Conservation (phyloP, 2,329 filamentous ascomycete genomes). For the Acephala macrosclerotiorum region DNA sequence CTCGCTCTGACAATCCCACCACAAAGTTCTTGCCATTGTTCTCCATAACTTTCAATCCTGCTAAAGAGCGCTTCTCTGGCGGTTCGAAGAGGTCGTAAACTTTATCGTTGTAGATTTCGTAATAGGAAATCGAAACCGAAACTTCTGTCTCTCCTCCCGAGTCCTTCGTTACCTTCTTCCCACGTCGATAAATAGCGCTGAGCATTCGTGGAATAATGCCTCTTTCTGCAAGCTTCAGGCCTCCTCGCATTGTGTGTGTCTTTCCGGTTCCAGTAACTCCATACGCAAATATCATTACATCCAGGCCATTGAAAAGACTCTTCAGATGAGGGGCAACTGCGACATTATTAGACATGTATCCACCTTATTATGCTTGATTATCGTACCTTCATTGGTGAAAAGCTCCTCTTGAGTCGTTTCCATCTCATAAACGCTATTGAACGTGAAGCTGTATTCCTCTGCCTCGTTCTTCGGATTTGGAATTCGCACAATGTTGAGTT, state of each 20-base stretch:
- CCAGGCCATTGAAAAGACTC: constrained; percentile 87
- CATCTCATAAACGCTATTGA: constrained; percentile 91
- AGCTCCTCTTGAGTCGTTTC: constrained; percentile 82
- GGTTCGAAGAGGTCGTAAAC: constrained; percentile 91
- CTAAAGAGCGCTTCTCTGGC: constrained; percentile 78
- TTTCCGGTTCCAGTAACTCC: constrained; percentile 94
- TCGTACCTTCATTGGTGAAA: constrained; percentile 85
- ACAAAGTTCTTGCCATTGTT: constrained; percentile 88
- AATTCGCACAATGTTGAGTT: constrained; percentile 78
- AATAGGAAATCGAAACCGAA: constrained; percentile 83
- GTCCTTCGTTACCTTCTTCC: constrained; percentile 86
- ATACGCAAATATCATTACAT: constrained; percentile 91
- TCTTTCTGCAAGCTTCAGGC: constrained; percentile 82
- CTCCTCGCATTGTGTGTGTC: constrained; percentile 95
- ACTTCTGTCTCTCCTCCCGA: constrained; percentile 73
- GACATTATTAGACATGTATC: constrained; percentile 8
- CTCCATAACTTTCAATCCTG: constrained; percentile 83
- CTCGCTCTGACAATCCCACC: constrained; percentile 82
- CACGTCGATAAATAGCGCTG: constrained; percentile 83
- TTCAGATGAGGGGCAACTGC: constrained; percentile 89
- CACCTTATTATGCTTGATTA: constrained; percentile 21
- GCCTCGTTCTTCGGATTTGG: constrained; percentile 92
- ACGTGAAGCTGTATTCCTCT: constrained; percentile 93
- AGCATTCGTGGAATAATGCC: constrained; percentile 88
- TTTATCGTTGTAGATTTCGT: constrained; percentile 97